phyloP scores from a whole-genome alignment of 352 stramenopile species.

The Phytopythium delawarense region DNA sequence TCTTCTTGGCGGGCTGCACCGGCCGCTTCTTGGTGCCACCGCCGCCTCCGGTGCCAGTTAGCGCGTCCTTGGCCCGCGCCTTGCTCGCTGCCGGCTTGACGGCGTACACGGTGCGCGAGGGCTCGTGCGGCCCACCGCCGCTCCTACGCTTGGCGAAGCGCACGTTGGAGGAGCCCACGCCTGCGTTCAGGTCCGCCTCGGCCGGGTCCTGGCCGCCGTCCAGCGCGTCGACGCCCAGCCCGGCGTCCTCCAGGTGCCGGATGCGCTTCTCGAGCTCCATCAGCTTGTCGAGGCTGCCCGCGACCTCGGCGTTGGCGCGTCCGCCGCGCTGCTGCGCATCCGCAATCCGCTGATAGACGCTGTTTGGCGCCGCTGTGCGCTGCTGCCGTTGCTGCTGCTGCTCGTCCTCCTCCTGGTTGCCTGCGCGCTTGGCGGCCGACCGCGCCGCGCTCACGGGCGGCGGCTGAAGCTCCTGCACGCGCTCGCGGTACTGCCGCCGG shows the following conservation, averaged over 20 bases:
- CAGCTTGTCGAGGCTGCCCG: constrained; percentile 81
- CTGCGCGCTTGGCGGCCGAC: constrained; percentile 12
- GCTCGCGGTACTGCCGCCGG: constrained; percentile 58
- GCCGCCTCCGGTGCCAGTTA: not conserved
- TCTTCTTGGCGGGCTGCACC: constrained; percentile 21
- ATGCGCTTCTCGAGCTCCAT: constrained; percentile 90
- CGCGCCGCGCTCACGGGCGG: constrained; percentile 16
- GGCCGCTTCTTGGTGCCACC: not conserved
- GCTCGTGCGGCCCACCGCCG: constrained; percentile 31
- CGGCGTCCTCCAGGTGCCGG: constrained; percentile 69
- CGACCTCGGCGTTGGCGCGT: constrained; percentile 38
- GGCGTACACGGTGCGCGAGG: constrained; percentile 48
- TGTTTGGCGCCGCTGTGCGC: constrained; percentile 13
- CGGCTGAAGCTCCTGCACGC: constrained; percentile 47
- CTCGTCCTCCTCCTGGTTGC: constrained; percentile 46
- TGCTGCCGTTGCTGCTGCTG: constrained; percentile 7
- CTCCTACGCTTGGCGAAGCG: constrained; percentile 53
- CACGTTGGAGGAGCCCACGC: constrained; percentile 20
- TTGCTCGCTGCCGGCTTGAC: constrained; percentile 39
- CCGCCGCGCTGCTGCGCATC: constrained; percentile 13
- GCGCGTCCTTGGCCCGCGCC: constrained; percentile 25
- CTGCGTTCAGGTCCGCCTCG: constrained; percentile 19
- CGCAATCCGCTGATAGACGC: constrained; percentile 29
- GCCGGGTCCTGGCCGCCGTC: constrained; percentile 24
- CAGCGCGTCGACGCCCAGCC: constrained; percentile 36